Conservation (phyloP, 2,329 filamentous ascomycete species). For the Rhynchosporium secalis region DNA sequence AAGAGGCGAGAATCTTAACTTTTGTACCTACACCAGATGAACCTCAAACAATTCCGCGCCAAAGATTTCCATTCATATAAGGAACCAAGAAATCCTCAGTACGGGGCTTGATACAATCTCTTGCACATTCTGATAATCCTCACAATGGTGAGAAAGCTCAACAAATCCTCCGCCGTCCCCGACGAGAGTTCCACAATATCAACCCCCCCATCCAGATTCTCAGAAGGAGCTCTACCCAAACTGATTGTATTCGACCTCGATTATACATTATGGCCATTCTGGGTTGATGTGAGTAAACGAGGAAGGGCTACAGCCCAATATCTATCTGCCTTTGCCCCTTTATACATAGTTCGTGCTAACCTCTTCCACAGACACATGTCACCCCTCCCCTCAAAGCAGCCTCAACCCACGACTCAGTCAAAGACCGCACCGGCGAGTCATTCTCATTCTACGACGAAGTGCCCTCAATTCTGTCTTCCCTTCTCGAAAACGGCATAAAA, state of each 20-base stretch:
- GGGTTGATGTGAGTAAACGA: conserved; percentile 64
- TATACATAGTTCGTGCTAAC: neutral
- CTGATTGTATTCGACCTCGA: conserved; percentile 93
- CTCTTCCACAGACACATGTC: conserved; percentile 63
- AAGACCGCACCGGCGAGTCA: conserved; percentile 61
- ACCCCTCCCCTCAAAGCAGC: conserved; percentile 65
- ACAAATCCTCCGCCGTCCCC: conserved; percentile 22
- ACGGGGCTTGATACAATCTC: neutral
- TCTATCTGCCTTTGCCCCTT: neutral
- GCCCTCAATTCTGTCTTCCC: conserved; percentile 62
- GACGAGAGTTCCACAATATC: conserved; percentile 19
- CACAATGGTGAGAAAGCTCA: conserved; percentile 33
- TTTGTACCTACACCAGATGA: too few relatives aligned
- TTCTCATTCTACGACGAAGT: conserved; percentile 73
- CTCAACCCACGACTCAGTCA: conserved; percentile 44
- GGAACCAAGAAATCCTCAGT: neutral
- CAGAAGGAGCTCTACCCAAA: conserved; percentile 44
- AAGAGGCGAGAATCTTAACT: too few relatives aligned
- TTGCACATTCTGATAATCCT: conserved; percentile 16
- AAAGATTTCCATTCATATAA: too few relatives aligned
- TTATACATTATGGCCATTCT: conserved; percentile 99
- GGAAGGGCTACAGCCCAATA: neutral
- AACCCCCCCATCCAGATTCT: conserved; percentile 32
- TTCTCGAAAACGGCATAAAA: conserved; percentile 46
- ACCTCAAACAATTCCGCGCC: too few relatives aligned